Percentiles rank a stretch among this genome's conserved stretches.
Conservation (phyloP, 257 asterid genomes). For the Solanum corneliomulleri region DNA sequence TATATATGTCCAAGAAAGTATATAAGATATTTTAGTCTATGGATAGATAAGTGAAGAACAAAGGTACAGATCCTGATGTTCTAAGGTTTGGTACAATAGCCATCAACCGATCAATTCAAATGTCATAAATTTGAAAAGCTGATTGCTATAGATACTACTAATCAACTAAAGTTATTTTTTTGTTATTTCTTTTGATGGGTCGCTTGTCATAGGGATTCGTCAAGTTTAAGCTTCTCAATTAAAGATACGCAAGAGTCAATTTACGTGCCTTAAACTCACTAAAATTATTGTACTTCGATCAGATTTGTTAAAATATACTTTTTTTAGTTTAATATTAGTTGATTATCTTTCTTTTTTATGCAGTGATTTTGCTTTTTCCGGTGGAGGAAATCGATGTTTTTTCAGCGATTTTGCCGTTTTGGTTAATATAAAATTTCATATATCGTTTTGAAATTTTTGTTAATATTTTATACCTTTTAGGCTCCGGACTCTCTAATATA, state of each 20-base stretch:
- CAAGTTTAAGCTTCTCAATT: constrained; percentile 15
- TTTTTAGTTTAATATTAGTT: no score
- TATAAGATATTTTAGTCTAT: not conserved
- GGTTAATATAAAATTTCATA: no score
- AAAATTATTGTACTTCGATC: not conserved
- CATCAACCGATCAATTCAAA: constrained; percentile 4
- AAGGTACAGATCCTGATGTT: not conserved
- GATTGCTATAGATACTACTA: constrained; percentile 4
- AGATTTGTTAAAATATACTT: not conserved
- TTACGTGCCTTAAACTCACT: not conserved
- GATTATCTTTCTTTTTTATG: no score
- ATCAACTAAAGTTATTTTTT: not conserved
- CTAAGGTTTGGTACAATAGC: not conserved
- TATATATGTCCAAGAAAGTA: not conserved
- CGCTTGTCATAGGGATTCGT: constrained; percentile 22
- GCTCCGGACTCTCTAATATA: no score
- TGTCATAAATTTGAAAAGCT: constrained; percentile 5
- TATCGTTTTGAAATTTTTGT: no score
- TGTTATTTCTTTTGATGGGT: constrained; percentile 9
- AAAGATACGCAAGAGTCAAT: not conserved
- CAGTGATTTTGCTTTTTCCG: no score
- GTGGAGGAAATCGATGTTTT: no score
- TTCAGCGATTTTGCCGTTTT: no score
- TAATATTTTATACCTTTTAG: no score
- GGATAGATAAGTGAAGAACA: not conserved